Conservation (phyloP, 805 yeast species). For the Starmerella stellata region DNA sequence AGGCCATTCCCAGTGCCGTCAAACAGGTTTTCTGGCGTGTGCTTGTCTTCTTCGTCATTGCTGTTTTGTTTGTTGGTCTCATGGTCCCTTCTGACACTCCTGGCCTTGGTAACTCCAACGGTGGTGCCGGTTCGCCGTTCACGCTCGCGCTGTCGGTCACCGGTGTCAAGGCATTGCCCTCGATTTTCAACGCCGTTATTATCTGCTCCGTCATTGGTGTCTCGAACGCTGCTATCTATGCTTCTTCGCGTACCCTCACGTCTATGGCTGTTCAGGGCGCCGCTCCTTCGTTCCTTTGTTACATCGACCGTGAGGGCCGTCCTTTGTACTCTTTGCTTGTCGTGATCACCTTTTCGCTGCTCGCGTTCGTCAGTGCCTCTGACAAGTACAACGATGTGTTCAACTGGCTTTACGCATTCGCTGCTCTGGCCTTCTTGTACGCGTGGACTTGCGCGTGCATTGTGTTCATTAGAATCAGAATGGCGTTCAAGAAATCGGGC, state of each 20-base stretch:
- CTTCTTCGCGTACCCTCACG: constrained; percentile 48
- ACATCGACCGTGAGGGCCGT: constrained; percentile 60
- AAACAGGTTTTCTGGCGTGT: constrained; percentile 55
- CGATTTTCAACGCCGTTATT: constrained; percentile 60
- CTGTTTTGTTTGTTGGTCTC: constrained; percentile 49
- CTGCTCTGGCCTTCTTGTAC: constrained; percentile 16
- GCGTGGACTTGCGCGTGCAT: constrained; percentile 16
- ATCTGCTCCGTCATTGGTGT: constrained; percentile 62
- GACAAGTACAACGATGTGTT: constrained; percentile 19
- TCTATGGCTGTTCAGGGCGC: constrained; percentile 46
- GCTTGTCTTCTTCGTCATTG: constrained; percentile 40
- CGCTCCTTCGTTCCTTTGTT: constrained; percentile 42
- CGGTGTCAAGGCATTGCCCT: constrained; percentile 46
- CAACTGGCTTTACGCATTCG: constrained; percentile 19
- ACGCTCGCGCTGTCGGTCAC: constrained; percentile 64
- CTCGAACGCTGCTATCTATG: constrained; percentile 54
- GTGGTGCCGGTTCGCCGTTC: constrained; percentile 57
- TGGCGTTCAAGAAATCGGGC: constrained; percentile 44
- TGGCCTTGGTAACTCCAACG: constrained; percentile 30
- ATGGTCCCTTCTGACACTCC: constrained; percentile 45
- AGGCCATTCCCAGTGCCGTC: constrained; percentile 53
- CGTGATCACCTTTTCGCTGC: constrained; percentile 32
- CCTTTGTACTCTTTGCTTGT: constrained; percentile 47
- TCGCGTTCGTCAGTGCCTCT: constrained; percentile 46
- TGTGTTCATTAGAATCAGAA: constrained; percentile 29